Base-by-base conservation (phyloP, 2,329 filamentous ascomycete species). In the Dissoconium aciculare region DNA sequence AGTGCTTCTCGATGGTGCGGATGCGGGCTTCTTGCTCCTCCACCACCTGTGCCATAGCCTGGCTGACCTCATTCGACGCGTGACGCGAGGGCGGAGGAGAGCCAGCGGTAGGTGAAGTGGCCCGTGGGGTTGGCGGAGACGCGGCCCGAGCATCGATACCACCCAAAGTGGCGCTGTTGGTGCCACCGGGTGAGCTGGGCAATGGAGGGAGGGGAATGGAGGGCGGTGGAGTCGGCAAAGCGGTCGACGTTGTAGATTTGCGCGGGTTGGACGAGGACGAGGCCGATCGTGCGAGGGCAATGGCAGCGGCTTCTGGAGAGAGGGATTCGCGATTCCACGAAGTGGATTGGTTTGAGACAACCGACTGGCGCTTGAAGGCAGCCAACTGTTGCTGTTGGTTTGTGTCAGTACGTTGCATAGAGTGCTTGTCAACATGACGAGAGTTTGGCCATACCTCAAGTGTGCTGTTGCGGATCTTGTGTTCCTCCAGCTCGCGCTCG, bases 1-100 rank as follows among this genome's bases (percentile, higher is more conserved):
- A 69, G 51, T 95, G 84, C 63, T 94, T 95, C 64, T 98, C 87
- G 40, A 98, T 92, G 5, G 83, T 91, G 37, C 80, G 77, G 51
- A 98, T 91, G 40, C 85, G 84, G 26, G 82, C 80, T 53, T 98
- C 89, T 54, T 94, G 85, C 46, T 98, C 89, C 50, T 95, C 87
- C 37, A 87, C 73, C 42, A 92, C 69, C 48, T 94, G 85, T 29
- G 76, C 71, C 36, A 77, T 69, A 30, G 76, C 66, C 34, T 74
- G 69, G 16, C 33, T 39, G 27, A 46, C 38, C 24, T 52, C 46
- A 15, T 44, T 40, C 64, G 83, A 91, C 11, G 73, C 67, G 36
- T 85, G 82, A 8, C 83, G 67, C 25, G 73, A 74, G 40, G 62
- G 75, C 16, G 70, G 58, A 44, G 71, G 57, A 49, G 71, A 55